A percentile compares a stretch with the other conserved stretches of the same genome.
Evolutionary conservation across 257 asterid species (phyloP).

Genomic region (Lantana camara): DNA sequence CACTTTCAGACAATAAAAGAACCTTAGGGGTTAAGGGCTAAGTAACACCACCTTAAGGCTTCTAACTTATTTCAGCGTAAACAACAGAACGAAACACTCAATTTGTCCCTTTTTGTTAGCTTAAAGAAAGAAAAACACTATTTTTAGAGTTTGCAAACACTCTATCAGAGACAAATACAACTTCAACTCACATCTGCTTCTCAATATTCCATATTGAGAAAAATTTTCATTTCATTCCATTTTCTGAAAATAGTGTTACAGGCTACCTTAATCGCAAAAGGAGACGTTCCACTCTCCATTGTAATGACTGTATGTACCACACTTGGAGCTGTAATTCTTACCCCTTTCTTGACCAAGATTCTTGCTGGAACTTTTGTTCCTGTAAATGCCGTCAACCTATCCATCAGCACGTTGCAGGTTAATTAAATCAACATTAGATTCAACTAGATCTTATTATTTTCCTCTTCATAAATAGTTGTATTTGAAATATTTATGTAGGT

Average conservation of each 20-base stretch:
- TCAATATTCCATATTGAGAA: not conserved
- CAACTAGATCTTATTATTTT: not conserved
- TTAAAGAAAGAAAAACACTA: too few relatives aligned
- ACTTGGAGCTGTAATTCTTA: slow-evolving; percentile 81
- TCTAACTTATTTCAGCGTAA: too few relatives aligned
- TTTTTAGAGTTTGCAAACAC: too few relatives aligned
- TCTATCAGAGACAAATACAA: not conserved
- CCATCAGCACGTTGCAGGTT: slow-evolving; percentile 95
- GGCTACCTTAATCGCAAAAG: slow-evolving; percentile 92
- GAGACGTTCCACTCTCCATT: slow-evolving; percentile 85
- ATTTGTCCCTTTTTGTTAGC: too few relatives aligned
- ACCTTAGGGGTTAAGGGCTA: too few relatives aligned
- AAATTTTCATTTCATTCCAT: slow-evolving; percentile 31
- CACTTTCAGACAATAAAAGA: too few relatives aligned
- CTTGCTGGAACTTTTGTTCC: slow-evolving; percentile 91
- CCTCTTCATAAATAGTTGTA: not conserved
- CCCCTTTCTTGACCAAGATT: slow-evolving; percentile 74
- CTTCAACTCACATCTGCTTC: slow-evolving; percentile 9
- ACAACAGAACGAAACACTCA: too few relatives aligned
- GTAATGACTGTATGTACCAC: slow-evolving; percentile 92
- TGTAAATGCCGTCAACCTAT: slow-evolving; percentile 68
- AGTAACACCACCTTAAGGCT: too few relatives aligned
- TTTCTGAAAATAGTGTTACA: slow-evolving; percentile 58
- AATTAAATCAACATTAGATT: slow-evolving; percentile 9
- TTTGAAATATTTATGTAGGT: slow-evolving; percentile 48